A percentile compares a stretch with the other conserved stretches of the same genome.
These are phyloP conservation scores for Sclerotinia borealis DNA, from an alignment of 2,329 filamentous ascomycete genomes.

Conservation along the genomic window DNA sequence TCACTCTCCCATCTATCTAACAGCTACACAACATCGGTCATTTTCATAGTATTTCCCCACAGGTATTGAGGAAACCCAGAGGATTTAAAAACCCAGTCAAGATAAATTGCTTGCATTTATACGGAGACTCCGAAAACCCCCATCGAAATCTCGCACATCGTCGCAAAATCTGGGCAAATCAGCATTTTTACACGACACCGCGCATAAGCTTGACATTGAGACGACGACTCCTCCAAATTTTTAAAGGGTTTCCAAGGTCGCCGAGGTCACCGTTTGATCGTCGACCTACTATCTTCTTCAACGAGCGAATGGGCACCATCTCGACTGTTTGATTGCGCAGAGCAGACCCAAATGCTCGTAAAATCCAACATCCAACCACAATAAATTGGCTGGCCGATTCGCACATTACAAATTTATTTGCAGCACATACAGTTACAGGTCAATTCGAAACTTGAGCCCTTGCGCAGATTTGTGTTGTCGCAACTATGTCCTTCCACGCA, in stretches of 20 bases:
- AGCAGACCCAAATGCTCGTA: not conserved
- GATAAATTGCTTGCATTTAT: not conserved
- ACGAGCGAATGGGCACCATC: conserved; percentile 20
- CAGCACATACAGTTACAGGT: not conserved
- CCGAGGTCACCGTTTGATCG: not conserved
- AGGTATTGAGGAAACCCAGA: conserved; percentile 8
- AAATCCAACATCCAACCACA: not conserved
- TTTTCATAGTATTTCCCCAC: conserved; percentile 9
- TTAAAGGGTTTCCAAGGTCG: not conserved
- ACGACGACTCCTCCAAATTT: not conserved
- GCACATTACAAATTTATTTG: not conserved
- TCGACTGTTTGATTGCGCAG: conserved; percentile 1
- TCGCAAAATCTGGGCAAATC: conserved; percentile 10
- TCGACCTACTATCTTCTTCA: not conserved
- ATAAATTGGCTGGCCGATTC: conserved; percentile 4
- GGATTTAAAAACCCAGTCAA: not conserved
- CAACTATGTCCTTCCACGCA: conserved; percentile 53
- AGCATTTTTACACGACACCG: conserved; percentile 12
- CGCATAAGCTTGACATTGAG: conserved; percentile 5
- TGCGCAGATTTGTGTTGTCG: conserved; percentile 1
- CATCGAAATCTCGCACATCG: conserved; percentile 1
- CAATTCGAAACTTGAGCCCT: not conserved
- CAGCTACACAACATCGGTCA: not conserved
- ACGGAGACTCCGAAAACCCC: conserved; percentile 3
- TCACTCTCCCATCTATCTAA: not conserved